Evolutionary conservation across 148 eudicot species (phyloP).

Genomic region (Polygonum aviculare): DNA sequence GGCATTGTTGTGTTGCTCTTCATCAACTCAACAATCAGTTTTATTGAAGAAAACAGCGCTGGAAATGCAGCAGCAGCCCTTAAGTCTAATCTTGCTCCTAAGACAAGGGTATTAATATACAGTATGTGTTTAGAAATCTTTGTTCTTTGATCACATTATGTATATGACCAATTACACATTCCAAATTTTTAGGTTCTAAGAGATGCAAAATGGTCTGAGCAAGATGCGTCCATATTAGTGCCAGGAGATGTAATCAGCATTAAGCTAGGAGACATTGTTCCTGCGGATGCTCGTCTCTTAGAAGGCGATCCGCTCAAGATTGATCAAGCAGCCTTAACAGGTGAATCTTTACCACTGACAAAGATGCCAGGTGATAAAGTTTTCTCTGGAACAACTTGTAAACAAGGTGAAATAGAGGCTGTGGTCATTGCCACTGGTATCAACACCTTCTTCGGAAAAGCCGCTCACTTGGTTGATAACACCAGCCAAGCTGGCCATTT

Average conservation of each 20-base stretch:
- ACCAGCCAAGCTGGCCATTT: conserved; percentile 74
- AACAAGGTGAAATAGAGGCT: conserved; percentile 75
- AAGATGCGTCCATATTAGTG: conserved; percentile 55
- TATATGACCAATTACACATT: neutral
- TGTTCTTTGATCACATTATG: neutral
- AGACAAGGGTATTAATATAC: conserved; percentile 33
- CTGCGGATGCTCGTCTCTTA: conserved; percentile 75
- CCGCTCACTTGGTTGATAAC: conserved; percentile 72
- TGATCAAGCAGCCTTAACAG: conserved; percentile 75
- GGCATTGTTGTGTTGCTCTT: conserved; percentile 59
- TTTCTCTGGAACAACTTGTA: conserved; percentile 73
- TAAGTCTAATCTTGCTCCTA: conserved; percentile 69
- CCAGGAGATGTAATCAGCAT: conserved; percentile 74
- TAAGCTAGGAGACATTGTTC: conserved; percentile 73
- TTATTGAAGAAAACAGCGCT: conserved; percentile 64
- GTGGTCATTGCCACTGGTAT: conserved; percentile 75
- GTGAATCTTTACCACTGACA: conserved; percentile 67
- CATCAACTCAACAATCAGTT: conserved; percentile 69
- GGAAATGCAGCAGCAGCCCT: conserved; percentile 80
- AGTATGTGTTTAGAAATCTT: too few relatives aligned
- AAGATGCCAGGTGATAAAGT: conserved; percentile 50
- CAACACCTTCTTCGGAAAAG: conserved; percentile 73
- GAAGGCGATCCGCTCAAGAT: conserved; percentile 74
- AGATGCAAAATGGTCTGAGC: conserved; percentile 67
- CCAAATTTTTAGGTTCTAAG: conserved; percentile 36